These are phyloP conservation scores for Xenoacremonium recifei DNA, from an alignment of 2,329 filamentous ascomycete genomes.

Conservation along the genomic window DNA sequence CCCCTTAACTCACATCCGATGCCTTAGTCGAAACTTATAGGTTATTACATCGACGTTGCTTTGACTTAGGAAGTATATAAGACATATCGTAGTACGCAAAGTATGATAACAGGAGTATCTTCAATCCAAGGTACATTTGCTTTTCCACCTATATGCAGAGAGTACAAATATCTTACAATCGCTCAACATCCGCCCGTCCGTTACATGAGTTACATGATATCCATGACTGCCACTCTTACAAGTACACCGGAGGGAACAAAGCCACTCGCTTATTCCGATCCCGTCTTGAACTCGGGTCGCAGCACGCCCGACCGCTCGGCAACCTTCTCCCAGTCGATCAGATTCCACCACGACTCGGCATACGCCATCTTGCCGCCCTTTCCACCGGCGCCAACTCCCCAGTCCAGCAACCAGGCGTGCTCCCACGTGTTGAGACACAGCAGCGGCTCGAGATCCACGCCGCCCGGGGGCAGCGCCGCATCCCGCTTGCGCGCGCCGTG, in stretches of 20 bases:
- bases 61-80: too few relatives aligned
- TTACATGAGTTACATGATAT: too few relatives aligned
- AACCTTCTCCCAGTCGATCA: slow-evolving; percentile 82
- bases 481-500: slow-evolving; percentile 27
- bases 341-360: slow-evolving; percentile 81
- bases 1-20: too few relatives aligned
- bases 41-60: too few relatives aligned
- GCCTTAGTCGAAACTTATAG: too few relatives aligned
- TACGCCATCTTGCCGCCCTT: slow-evolving; percentile 72
- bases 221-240: too few relatives aligned
- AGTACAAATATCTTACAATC: slow-evolving; percentile 31
- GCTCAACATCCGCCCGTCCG: slow-evolving; percentile 12
- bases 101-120: too few relatives aligned
- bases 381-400: slow-evolving; percentile 56
- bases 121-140: too few relatives aligned
- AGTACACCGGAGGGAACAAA: too few relatives aligned
- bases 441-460: slow-evolving; percentile 69
- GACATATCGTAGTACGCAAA: too few relatives aligned
- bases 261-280: too few relatives aligned
- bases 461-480: slow-evolving; percentile 57
- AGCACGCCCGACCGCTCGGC: slow-evolving; percentile 36
- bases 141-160: slow-evolving; percentile 29
- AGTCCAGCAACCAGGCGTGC: slow-evolving; percentile 87
- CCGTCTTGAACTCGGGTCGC: slow-evolving; percentile 34
- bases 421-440: slow-evolving; percentile 96